Evolutionary conservation across 306 rosid genomes (phyloP), one percentile per base, ranked within the genome.

Genomic region (Quercus ilex): DNA sequence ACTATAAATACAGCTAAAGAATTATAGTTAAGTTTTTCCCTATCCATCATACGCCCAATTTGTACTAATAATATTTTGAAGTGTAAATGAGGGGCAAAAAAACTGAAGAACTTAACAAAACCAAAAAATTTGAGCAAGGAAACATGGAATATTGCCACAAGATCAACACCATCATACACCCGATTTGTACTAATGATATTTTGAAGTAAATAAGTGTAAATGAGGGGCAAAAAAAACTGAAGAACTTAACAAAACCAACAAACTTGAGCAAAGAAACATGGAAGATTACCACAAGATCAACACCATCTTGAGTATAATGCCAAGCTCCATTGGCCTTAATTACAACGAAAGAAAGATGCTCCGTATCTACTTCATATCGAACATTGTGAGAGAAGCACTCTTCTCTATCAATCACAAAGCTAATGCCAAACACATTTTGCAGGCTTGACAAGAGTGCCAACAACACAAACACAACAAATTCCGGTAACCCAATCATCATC

Each of bases 301-400:
- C 77, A 21, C 90, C 91, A 5, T 87, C 89, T 74, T 77, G 75
- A 46, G 81, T 73, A 63, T 69, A 73, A 82, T 84, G 89, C 97
- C 91, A 88, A 55, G 88, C 19, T 5, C 86, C 11, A 51, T 90
- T 94, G 25, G 63, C 63, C 81, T 88, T 88, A 53, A 90, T 79
- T 3, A 85, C 88, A 68, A 92, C 97, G 43, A 92, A 92, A 46
- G 97, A 92, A 73, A 87, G 74, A 80, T 88, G 92, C 3, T 90
- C 80, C 2, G 82, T 85, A 80, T 92, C 97, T 58, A 91, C 91
- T 78, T 79, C 89, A 58, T 85, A 74, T 60, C 59, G 25, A 69
- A 88, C 86, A 71, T 84, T 1, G 72, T 90, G 91, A 74, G 87
- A 82, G 80, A 82, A 90, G 80, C 97, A 92, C 12, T 92, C 94